These are phyloP conservation scores for Dianthus caryophyllus DNA, from an alignment of 148 eudicot genomes.

Conservation along the genomic window DNA sequence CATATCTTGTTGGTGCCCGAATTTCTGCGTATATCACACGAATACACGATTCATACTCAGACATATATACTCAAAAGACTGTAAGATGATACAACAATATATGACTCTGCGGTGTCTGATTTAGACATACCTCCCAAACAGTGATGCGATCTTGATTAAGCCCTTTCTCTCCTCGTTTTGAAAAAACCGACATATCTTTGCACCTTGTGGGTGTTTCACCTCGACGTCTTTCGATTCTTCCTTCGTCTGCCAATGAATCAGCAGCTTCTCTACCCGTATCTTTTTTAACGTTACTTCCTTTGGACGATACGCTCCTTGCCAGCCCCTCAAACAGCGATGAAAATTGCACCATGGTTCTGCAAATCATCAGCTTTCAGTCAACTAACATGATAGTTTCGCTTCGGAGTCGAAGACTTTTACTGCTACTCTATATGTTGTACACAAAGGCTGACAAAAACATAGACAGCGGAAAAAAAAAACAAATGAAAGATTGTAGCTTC, in stretches of 20 bases:
- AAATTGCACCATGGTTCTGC: constrained; percentile 31
- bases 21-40: constrained; percentile 41
- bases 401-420: background rate
- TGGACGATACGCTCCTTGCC: constrained; percentile 31
- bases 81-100: background rate
- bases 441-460: background rate
- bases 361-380: constrained; percentile 8
- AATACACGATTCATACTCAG: background rate
- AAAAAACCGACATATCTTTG: constrained; percentile 35
- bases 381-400: constrained; percentile 5
- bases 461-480: background rate
- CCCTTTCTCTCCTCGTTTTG: constrained; percentile 68
- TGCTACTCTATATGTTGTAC: background rate
- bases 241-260: constrained; percentile 44
- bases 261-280: constrained; percentile 41
- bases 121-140: constrained; percentile 62
- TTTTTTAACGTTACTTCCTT: constrained; percentile 24
- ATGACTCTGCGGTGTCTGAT: background rate
- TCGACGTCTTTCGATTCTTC: constrained; percentile 42
- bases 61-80: background rate
- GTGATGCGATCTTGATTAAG: constrained; percentile 61
- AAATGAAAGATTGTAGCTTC: background rate
- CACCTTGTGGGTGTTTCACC: constrained; percentile 31
- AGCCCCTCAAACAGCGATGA: constrained; percentile 30
- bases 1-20: constrained; percentile 75